These are phyloP conservation scores for Tulasnella sp. DNA, from an alignment of 768 basidiomycete species.

Conservation along the genomic window DNA sequence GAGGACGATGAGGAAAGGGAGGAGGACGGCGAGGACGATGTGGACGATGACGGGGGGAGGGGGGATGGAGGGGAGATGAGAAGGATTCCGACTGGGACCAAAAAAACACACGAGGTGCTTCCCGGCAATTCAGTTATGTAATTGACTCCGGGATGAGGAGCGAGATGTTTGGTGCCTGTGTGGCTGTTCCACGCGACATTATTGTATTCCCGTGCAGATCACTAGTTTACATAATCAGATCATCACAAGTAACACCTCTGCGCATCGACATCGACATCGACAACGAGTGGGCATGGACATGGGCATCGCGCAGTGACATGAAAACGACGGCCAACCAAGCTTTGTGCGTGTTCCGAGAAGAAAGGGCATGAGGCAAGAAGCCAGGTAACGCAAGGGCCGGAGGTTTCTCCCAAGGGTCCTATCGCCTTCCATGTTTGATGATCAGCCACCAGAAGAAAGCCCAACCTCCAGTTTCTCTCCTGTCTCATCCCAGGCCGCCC, in stretches of 20 bases:
- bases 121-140: neutral
- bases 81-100: neutral
- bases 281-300: no score
- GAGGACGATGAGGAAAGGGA: neutral
- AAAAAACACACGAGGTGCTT: neutral
- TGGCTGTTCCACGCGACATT: neutral
- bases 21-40: neutral
- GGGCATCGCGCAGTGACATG: no score
- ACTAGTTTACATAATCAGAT: neutral
- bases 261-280: no score
- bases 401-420: neutral
- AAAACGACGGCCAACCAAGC: no score
- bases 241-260: no score
- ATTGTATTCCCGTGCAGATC: neutral
- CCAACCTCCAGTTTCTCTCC: neutral
- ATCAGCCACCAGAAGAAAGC: neutral
- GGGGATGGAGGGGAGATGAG: neutral
- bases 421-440: neutral
- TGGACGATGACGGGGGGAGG: no score
- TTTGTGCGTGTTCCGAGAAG: no score
- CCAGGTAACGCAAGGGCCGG: neutral
- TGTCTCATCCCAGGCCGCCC: neutral
- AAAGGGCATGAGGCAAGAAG: no score
- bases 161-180: neutral
- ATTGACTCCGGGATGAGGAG: neutral